A percentile compares a stretch with the other conserved stretches of the same genome.
phyloP scores from a whole-genome alignment of 495 filamentous ascomycete species.

The Tuber aestivum region DNA sequence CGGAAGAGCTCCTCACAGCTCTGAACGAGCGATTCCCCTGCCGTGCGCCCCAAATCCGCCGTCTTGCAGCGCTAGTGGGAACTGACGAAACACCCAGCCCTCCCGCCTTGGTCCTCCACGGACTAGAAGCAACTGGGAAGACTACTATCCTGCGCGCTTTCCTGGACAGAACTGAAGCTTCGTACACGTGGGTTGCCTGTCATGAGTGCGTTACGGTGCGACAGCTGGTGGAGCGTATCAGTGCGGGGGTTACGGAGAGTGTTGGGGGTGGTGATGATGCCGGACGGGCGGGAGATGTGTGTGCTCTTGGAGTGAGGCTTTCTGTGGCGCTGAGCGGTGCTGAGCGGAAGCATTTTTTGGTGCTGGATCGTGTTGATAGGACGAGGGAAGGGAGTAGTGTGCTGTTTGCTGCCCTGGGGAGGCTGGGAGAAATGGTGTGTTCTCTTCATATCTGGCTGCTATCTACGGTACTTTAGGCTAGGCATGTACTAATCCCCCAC shows the following conservation, averaged over 20 bases:
- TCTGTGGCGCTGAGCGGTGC: conserved; percentile 53
- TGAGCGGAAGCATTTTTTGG: conserved; percentile 40
- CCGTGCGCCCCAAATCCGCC: conserved; percentile 31
- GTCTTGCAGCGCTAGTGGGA: conserved; percentile 34
- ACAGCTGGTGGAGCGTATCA: conserved; percentile 70
- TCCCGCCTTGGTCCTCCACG: conserved; percentile 62
- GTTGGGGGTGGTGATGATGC: conserved; percentile 46
- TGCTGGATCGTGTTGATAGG: conserved; percentile 80
- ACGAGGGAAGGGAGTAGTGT: conserved; percentile 76
- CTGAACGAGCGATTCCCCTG: conserved; percentile 31
- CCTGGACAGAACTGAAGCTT: conserved; percentile 51
- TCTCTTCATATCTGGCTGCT: background rate
- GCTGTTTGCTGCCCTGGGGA: conserved; percentile 71
- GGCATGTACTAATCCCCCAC: conserved; percentile 24
- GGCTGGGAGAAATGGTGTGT: conserved; percentile 70
- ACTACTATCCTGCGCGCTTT: conserved; percentile 60
- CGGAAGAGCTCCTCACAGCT: conserved; percentile 27
- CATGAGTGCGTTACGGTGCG: conserved; percentile 83
- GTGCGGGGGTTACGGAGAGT: conserved; percentile 52
- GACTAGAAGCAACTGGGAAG: conserved; percentile 90
- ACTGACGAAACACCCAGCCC: conserved; percentile 44
- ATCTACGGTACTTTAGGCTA: background rate
- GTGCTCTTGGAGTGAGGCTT: conserved; percentile 65
- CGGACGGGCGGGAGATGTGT: conserved; percentile 58
- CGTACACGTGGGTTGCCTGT: conserved; percentile 68